A percentile compares a stretch with the other conserved stretches of the same genome.
phyloP scores from a whole-genome alignment of 1,284 basidiomycete species.

The Mycena sp. region DNA sequence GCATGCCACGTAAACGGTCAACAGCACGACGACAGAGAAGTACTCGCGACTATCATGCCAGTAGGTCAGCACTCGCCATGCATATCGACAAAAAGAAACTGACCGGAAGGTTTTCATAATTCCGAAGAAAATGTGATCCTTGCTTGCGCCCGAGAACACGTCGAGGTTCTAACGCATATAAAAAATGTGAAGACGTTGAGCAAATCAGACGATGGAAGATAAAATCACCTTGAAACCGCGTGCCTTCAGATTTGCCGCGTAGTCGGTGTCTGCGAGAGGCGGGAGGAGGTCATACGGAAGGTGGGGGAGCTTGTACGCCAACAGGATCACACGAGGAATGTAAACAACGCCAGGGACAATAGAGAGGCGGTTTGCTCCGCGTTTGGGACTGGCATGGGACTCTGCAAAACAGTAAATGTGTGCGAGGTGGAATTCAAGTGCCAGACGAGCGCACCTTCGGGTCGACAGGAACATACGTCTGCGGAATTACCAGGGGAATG shows the following conservation, averaged over 20 bases:
- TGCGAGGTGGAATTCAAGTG: slow-evolving; percentile 12
- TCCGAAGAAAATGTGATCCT: slow-evolving; percentile 37
- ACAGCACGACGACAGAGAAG: slow-evolving; percentile 29
- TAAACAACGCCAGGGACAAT: slow-evolving; percentile 55
- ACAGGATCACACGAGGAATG: slow-evolving; percentile 55
- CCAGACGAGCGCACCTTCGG: slow-evolving; percentile 38
- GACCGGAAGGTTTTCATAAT: slow-evolving; percentile 21
- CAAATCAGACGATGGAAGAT: background rate
- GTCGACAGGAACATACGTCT: slow-evolving; percentile 36
- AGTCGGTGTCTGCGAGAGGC: slow-evolving; percentile 61
- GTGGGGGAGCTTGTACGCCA: slow-evolving; percentile 42
- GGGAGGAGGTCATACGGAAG: slow-evolving; percentile 48
- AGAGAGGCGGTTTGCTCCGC: slow-evolving; percentile 64
- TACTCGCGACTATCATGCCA: slow-evolving; percentile 34
- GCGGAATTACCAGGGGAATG: slow-evolving; percentile 37
- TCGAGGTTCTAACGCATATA: slow-evolving; percentile 40
- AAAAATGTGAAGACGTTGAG: background rate
- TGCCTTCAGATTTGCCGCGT: slow-evolving; percentile 34
- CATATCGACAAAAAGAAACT: background rate
- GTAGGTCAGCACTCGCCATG: slow-evolving; percentile 20
- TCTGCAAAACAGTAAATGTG: slow-evolving; percentile 28
- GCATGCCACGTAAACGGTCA: slow-evolving; percentile 36
- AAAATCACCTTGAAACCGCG: slow-evolving; percentile 32
- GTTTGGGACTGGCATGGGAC: slow-evolving; percentile 50
- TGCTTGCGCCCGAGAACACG: slow-evolving; percentile 33